Base-by-base conservation (phyloP, 2,329 filamentous ascomycete genomes). In the Pseudogymnoascus sp. region DNA sequence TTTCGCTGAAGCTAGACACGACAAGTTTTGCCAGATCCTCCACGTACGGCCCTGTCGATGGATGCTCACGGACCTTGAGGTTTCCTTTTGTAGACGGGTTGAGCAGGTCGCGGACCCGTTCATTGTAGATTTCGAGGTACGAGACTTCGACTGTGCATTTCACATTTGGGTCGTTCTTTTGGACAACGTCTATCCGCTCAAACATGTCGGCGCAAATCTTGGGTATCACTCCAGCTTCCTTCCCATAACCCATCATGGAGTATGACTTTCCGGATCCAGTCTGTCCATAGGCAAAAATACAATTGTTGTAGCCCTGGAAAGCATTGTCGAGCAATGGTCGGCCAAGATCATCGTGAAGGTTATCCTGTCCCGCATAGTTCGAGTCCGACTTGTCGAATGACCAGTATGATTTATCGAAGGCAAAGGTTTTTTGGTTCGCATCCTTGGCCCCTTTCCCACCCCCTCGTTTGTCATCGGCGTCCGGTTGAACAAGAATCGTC, bases 181-280 rank as follows among this genome's bases (percentile, higher is more conserved):
- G 83, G 70, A 93, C 80, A 58, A 78, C 77, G 25, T 79, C 79
- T 72, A 99, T 99, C 66, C 93, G 84, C 72, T 88, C 85, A 75
- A 99, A 99, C 92, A 99, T 97, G 71, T 96, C 89, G 78, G 94
- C 90, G 75, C 94, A 99, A 78, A 99, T 99, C 71, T 87, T 90
- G 52, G 95, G 94, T 66, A 97, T 97, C 66, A 99, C 94, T 75
- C 94, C 94, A 63, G 92, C 84, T 72, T 99, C 93, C 71, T 93
- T 89, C 61, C 94, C 94, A 77, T 97, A 99, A 58, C 94, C 94
- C 94, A 99, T 99, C 93, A 99, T 99, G 33, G 92, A 97, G 76
- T 99, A 99, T 14, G 92, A 97, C 78, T 99, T 99, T 76, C 94
- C 94, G 0, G 94, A 97, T 68, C 94, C 94, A 1, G 94, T 99